Conservation (phyloP, 768 basidiomycete genomes). For the Paxillus ammoniavirescens region DNA sequence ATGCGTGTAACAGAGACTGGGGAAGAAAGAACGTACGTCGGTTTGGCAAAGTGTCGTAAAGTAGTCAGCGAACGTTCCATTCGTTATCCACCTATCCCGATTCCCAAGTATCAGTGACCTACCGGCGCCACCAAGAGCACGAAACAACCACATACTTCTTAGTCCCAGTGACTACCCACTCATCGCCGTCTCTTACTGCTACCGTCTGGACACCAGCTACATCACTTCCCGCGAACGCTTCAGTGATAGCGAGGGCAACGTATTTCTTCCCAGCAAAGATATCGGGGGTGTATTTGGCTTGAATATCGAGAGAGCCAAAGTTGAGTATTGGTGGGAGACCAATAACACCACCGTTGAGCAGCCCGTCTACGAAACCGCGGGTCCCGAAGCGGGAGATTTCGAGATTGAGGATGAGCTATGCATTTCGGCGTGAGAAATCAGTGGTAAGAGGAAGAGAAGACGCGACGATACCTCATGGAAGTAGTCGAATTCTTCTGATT, state of each 20-base stretch:
- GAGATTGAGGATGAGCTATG: conserved; percentile 71
- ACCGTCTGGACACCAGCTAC: conserved; percentile 83
- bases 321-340: conserved; percentile 90
- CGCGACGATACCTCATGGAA: conserved; percentile 75
- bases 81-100: conserved; percentile 78
- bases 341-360: conserved; percentile 80
- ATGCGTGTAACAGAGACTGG: not conserved
- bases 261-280: conserved; percentile 78
- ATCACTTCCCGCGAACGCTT: conserved; percentile 91
- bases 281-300: conserved; percentile 68
- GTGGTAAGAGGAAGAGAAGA: not conserved
- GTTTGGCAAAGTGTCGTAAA: conserved; percentile 80
- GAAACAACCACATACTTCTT: conserved; percentile 63
- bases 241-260: conserved; percentile 87
- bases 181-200: conserved; percentile 79
- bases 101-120: not conserved
- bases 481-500: conserved; percentile 88
- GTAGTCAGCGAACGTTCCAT: conserved; percentile 82
- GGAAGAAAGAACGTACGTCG: conserved; percentile 39
- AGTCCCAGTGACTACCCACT: conserved; percentile 89
- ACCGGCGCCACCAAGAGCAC: not conserved
- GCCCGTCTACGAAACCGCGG: conserved; percentile 84
- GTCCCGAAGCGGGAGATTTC: conserved; percentile 84
- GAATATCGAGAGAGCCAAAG: conserved; percentile 75
- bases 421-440: not conserved